Base-by-base conservation (phyloP, 108 stramenopile genomes). In the Skeletonema potamos region DNA sequence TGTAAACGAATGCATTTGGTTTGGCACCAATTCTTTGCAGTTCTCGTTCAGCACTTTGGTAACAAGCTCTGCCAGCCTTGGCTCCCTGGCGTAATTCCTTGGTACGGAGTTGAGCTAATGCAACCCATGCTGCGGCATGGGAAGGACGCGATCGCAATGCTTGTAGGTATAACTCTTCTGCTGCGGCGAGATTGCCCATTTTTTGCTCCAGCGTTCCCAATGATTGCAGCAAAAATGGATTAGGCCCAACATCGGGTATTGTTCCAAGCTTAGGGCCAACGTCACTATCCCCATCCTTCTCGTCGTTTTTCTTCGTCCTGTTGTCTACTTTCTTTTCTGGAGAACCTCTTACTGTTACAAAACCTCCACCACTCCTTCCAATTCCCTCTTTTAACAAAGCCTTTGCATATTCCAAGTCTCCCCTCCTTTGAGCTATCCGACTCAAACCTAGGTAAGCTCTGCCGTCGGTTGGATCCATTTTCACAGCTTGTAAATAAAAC, bases 91-190 rank as follows among this genome's bases (percentile, higher is more conserved):
- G 84, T 37, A 95, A 79, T 72, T 91, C 89, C 27, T 86, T 82
- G 9, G 89, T 91, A 26, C 94, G 86, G 3, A 95, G 70, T 67
- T 95, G 94, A 58, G 86, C 94, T 70, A 95, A 66, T 1, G 89
- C 62, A 1, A 95, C 89, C 93, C 92, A 95, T 12, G 86, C 86
- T 1, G 94, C 94, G 0, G 91, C 91, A 77, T 95, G 91, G n/a
- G 87, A 89, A 27, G 94, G 90, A 20, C 88, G 63, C 22, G 86
- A 86, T 60, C 77, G 73, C 15, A 79, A 78, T 2, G 90, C 90
- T 48, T 81, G 73, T 20, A 91, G 67, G 62, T 91, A 95, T 28
- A 90, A 58, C 10, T 85, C 74, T 67, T 95, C 94, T 6, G 94
- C 94, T 61, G 84, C 77, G 20, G 86, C 54, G 36, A 92, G 76